Evolutionary conservation across 2,329 filamentous ascomycete genomes (phyloP), one percentile per base, ranked within the genome.

Genomic region (Monosporascus sp.): DNA sequence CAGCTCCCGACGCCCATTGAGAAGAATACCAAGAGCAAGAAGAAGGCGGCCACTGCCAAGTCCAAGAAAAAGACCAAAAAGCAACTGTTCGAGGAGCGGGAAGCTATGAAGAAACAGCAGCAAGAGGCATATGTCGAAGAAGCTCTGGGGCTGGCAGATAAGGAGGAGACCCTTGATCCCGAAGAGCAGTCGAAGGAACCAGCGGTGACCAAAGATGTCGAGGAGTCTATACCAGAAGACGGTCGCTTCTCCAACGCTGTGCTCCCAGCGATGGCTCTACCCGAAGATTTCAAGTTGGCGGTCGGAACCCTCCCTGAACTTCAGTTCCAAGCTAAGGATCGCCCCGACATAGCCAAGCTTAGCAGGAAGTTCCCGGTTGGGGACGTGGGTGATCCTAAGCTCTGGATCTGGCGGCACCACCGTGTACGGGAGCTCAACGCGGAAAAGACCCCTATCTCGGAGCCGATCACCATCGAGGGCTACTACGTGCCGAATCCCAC

Each of bases 401-500:
- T 82, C 37, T 83, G 80, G 78, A 56, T 83, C 18, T 85, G 81
- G 81, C 77, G 71, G 53, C 77, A 77, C 45, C 77, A 80, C 58
- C 78, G 79, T 9, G 71, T 83, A 51, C 74, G 77, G 18, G 77
- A 82, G 57, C 73, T 85, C 39, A 84, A 85, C 57, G 70, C 74
- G 2, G 67, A 66, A 25, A 68, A 63, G 27, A 58, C 57, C 24
- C 58, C 64, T 7, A 54, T 60, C 2, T 60, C 62, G n/a, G 64
- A 69, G 2, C 65, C 77, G 1, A 70, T 77, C 17, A 65, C 66
- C 18, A 85, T 86, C 45, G 77, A 78, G 35, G 84, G 83, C 20
- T 86, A 86, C 64, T 97, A 97, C 66, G 89, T 97, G 41, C 85
- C 89, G 0, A 99, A 97, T 60, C 57, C 79, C 0, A 90, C 90